These are phyloP conservation scores for Yamadazyma dushanensis DNA, from an alignment of 1,139 yeast species.

Conservation along the genomic window DNA sequence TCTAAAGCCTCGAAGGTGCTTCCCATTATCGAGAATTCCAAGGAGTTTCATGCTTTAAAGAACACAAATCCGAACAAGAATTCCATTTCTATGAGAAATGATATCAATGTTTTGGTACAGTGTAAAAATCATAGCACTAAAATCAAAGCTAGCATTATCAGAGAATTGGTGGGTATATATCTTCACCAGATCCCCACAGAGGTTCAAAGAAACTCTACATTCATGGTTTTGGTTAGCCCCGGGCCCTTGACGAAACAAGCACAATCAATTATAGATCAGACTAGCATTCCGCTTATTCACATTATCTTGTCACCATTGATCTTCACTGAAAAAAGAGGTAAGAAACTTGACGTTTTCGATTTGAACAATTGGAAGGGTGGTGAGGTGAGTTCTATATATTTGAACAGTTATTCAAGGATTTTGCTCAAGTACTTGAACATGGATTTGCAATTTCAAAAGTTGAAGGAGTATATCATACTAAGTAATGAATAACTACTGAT, in stretches of 20 bases:
- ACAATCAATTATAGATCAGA: constrained; percentile 50
- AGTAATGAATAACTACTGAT: constrained; percentile 4
- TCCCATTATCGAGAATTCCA: constrained; percentile 19
- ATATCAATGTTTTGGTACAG: constrained; percentile 49
- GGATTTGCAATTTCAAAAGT: constrained; percentile 25
- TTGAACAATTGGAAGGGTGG: constrained; percentile 44
- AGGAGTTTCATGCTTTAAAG: constrained; percentile 14
- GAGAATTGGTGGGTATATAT: constrained; percentile 62
- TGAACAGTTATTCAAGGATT: constrained; percentile 44
- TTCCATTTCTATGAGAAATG: constrained; percentile 23
- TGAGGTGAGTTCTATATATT: constrained; percentile 37
- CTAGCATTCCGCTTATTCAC: constrained; percentile 58
- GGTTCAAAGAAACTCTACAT: constrained; percentile 19
- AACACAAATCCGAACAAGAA: constrained; percentile 5
- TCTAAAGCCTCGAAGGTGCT: constrained; percentile 5
- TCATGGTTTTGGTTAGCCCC: constrained; percentile 55
- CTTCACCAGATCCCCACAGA: constrained; percentile 36
- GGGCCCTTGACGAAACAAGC: constrained; percentile 62
- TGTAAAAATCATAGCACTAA: constrained; percentile 53
- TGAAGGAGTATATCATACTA: constrained; percentile 10
- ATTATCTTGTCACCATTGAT: constrained; percentile 38
- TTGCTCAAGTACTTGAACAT: constrained; percentile 41
- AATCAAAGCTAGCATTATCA: constrained; percentile 51
- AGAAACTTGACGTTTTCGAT: constrained; percentile 29
- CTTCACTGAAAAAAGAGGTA: background rate